Conservation (phyloP, 1,284 basidiomycete genomes). For the Exobasidium rhododendri region DNA sequence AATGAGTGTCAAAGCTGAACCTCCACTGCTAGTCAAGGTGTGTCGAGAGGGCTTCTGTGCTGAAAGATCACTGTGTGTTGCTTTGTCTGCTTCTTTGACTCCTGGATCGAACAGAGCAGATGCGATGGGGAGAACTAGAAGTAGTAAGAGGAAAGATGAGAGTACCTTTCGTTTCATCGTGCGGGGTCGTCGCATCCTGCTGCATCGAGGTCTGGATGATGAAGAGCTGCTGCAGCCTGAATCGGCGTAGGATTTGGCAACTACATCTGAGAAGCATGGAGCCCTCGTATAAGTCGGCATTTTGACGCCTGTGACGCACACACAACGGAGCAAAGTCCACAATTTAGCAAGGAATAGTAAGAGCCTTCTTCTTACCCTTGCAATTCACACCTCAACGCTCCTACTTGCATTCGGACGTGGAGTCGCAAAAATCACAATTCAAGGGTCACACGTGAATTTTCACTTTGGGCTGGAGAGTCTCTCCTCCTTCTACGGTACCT, state of each 20-base stretch:
- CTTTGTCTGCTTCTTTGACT: background rate
- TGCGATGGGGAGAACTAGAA: background rate
- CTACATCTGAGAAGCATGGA: background rate
- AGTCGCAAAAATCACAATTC: background rate
- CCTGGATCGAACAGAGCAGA: conserved; percentile 15
- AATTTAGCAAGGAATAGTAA: no score
- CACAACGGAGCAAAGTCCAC: no score
- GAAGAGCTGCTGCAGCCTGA: background rate
- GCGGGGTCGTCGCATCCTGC: background rate
- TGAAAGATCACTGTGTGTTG: background rate
- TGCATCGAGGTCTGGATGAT: no score
- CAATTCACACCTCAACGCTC: no score
- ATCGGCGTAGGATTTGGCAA: background rate
- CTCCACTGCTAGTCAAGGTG: background rate
- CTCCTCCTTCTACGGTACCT: background rate
- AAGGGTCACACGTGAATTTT: background rate
- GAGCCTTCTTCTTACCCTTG: background rate
- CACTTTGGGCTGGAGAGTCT: background rate
- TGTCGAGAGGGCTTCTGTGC: background rate
- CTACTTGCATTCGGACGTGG: background rate
- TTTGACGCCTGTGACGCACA: no score
- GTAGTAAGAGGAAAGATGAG: background rate
- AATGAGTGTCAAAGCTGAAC: background rate
- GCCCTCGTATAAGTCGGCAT: background rate
- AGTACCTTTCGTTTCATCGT: background rate